These are phyloP conservation scores for Starmerella floricola DNA, from an alignment of 805 yeast genomes.

Conservation along the genomic window DNA sequence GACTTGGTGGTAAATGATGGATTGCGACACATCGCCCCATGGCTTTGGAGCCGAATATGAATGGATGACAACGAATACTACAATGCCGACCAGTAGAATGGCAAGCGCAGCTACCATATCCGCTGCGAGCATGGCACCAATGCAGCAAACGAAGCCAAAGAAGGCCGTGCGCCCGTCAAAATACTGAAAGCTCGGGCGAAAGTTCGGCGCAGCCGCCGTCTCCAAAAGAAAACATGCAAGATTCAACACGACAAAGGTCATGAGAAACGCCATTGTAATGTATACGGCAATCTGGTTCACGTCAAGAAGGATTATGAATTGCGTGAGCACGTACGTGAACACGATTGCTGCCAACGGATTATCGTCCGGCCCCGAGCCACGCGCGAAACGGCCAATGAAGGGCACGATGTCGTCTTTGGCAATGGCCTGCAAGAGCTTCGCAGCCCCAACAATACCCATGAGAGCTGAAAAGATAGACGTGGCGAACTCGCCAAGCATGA, in stretches of 20 bases:
- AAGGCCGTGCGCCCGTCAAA: slow-evolving; percentile 76
- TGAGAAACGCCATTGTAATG: slow-evolving; percentile 91
- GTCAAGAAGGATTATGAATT: slow-evolving; percentile 74
- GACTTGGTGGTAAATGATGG: slow-evolving; percentile 90
- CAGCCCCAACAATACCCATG: slow-evolving; percentile 94
- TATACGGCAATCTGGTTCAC: slow-evolving; percentile 88
- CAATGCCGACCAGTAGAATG: slow-evolving; percentile 51
- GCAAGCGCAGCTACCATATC: slow-evolving; percentile 82
- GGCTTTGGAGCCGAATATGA: slow-evolving; percentile 87
- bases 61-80: slow-evolving; percentile 69
- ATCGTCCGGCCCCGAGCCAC: slow-evolving; percentile 39
- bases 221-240: slow-evolving; percentile 82
- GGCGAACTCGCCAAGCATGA: slow-evolving; percentile 80
- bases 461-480: slow-evolving; percentile 86
- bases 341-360: slow-evolving; percentile 52
- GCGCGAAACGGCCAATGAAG: slow-evolving; percentile 50
- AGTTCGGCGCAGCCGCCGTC: slow-evolving; percentile 93
- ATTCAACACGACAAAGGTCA: slow-evolving; percentile 92
- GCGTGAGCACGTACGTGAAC: slow-evolving; percentile 73
- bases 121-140: slow-evolving; percentile 83
- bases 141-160: slow-evolving; percentile 55
- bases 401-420: slow-evolving; percentile 85
- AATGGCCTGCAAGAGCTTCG: slow-evolving; percentile 79
- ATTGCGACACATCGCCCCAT: slow-evolving; percentile 97
- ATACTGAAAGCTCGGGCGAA: slow-evolving; percentile 86